Base-by-base conservation (phyloP, 2,329 filamentous ascomycete species). In the Aspergillus tubingensis region DNA sequence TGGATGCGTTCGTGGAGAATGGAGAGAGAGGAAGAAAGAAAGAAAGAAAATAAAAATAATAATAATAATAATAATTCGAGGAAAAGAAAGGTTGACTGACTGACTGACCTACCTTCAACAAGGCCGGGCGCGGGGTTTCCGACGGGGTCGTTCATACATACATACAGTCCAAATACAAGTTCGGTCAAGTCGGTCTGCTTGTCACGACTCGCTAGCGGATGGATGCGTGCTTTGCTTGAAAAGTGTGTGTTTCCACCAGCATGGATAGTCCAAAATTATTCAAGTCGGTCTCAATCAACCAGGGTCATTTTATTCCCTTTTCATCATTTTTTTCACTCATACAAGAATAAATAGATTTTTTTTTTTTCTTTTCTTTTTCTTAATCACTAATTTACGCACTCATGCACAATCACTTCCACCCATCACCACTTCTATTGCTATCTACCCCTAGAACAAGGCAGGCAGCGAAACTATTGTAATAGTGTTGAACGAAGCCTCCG, bases 151-250 rank as follows among this genome's bases (percentile, higher is more conserved):
- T 30, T 36, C 50, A 39, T 27, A 23, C 27, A 30, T 8, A 30
- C 8, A 30, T 43, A 43, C 39, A 43, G 17, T n/a, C n/a, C 17
- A 43, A 19, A 17, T 43, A 43, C 19, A 44, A 36, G 32, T 36
- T 36, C 32, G 1, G 32, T 36, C 41, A 19, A 43, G 38, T 39
- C 32, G 21, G 51, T 41, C 30, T 55, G 43, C 53, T 36, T 53
- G 36, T 25, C 36, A 36, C 39, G 36, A 53, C 51, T 53, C 51
- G 51, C 51, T 55, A 47, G 53, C 53, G 53, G 53, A 44, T 44
- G 52, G 39, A 54, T 54, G 52, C 52, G 52, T 47, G 50, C 43
- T 32, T 39, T 47, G 50, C 43, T 32, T 39, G 52, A 11, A 4
- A 30, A 30, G 32, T 13, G 32, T 13, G 32, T 36, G 32, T 36